These are phyloP conservation scores for Lolium rigidum DNA, from an alignment of 176 grass and related monocot genomes.

Conservation along the genomic window DNA sequence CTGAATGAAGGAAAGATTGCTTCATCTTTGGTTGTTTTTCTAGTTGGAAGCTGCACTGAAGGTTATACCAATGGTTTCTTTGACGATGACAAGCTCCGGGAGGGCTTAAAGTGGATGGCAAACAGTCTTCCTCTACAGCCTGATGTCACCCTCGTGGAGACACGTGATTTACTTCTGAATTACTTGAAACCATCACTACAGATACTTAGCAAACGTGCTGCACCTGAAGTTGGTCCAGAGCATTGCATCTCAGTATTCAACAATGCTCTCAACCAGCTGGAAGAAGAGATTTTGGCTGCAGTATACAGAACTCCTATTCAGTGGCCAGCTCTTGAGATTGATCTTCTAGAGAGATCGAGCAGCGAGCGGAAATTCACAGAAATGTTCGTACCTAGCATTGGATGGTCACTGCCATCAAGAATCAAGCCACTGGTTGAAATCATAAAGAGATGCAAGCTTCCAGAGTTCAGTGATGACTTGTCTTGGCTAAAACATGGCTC, in stretches of 20 bases:
- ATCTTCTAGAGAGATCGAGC: slow-evolving; percentile 62
- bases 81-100: slow-evolving; percentile 66
- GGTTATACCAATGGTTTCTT: slow-evolving; percentile 65
- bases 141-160: slow-evolving; percentile 65
- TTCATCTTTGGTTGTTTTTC: slow-evolving; percentile 70
- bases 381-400: slow-evolving; percentile 66
- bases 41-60: slow-evolving; percentile 40
- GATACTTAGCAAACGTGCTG: slow-evolving; percentile 42
- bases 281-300: slow-evolving; percentile 57
- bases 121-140: slow-evolving; percentile 65
- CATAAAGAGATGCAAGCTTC: slow-evolving; percentile 70
- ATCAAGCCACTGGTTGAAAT: slow-evolving; percentile 52
- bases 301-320: slow-evolving; percentile 52
- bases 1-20: slow-evolving; percentile 54
- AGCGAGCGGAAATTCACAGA: slow-evolving; percentile 60
- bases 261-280: slow-evolving; percentile 57
- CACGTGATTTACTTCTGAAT: slow-evolving; percentile 51
- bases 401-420: slow-evolving; percentile 67
- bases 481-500: slow-evolving; percentile 82
- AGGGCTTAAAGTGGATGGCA: slow-evolving; percentile 78
- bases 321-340: slow-evolving; percentile 77
- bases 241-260: slow-evolving; percentile 79
- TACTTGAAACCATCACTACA: slow-evolving; percentile 68
- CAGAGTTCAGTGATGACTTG: slow-evolving; percentile 57
- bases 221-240: slow-evolving; percentile 60